Percentiles rank a stretch among this genome's conserved stretches.
phyloP scores from a whole-genome alignment of 2,329 filamentous ascomycete species.

The Periglandula ipomoeae region DNA sequence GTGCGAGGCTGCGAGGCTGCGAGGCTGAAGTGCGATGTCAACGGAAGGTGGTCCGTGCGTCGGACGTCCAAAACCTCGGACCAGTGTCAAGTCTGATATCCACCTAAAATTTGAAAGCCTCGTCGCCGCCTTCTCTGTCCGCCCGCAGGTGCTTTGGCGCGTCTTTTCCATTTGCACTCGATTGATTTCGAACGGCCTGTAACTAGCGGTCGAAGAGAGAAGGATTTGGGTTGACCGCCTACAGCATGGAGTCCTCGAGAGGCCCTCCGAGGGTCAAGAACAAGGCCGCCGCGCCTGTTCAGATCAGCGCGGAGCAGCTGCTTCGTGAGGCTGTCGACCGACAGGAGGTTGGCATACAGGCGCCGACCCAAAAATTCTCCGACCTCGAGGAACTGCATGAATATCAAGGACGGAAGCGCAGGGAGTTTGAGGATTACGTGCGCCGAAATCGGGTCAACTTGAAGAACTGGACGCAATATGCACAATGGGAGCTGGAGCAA shows the following conservation, averaged over 20 bases:
- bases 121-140: constrained; percentile 8
- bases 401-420: constrained; percentile 89
- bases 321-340: constrained; percentile 94
- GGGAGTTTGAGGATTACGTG: constrained; percentile 97
- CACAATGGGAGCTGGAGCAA: constrained; percentile 94
- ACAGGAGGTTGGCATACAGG: constrained; percentile 79
- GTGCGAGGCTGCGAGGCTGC: constrained; percentile 11
- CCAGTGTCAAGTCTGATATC: constrained; percentile 5
- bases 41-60: constrained; percentile 9
- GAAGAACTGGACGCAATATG: constrained; percentile 99
- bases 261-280: constrained; percentile 97
- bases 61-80: neutral
- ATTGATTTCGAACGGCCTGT: neutral
- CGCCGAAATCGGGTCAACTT: constrained; percentile 89
- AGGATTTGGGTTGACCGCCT: neutral
- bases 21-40: constrained; percentile 20
- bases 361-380: constrained; percentile 87
- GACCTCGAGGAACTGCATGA: constrained; percentile 97
- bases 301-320: constrained; percentile 95
- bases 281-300: constrained; percentile 82
- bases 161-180: neutral
- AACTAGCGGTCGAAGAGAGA: neutral
- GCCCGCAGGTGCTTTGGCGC: neutral
- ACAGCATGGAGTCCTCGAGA: constrained; percentile 73
- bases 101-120: constrained; percentile 3